A percentile compares a stretch with the other conserved stretches of the same genome.
Conservation (phyloP, 1,284 basidiomycete genomes). For the Singerocomus inundabilis region DNA sequence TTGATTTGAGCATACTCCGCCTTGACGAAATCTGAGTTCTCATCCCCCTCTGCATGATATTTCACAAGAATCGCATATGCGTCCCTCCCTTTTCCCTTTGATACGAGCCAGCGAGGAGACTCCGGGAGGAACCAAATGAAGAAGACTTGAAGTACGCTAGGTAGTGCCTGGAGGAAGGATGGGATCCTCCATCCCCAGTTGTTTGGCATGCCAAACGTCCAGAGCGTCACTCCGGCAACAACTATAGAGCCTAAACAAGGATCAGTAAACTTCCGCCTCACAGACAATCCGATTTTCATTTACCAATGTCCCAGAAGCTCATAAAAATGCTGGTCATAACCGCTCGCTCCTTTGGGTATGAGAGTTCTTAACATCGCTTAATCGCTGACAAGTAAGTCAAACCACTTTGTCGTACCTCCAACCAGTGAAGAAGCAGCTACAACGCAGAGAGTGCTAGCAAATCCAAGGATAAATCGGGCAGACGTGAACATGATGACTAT, state of each 20-base stretch:
- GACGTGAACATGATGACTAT: conserved; percentile 18
- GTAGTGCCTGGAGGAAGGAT: conserved; percentile 41
- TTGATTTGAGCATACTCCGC: too few relatives aligned
- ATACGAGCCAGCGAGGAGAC: conserved; percentile 61
- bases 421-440: conserved; percentile 16
- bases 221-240: conserved; percentile 2
- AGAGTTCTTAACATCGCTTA: too few relatives aligned
- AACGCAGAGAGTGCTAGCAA: conserved; percentile 9
- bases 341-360: conserved; percentile 24
- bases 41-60: too few relatives aligned
- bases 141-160: background rate
- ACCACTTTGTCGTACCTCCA: conserved; percentile 11
- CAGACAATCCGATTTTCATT: too few relatives aligned
- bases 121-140: too few relatives aligned
- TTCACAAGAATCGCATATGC: too few relatives aligned
- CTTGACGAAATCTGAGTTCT: too few relatives aligned
- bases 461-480: conserved; percentile 23
- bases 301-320: conserved; percentile 10
- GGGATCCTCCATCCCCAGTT: conserved; percentile 42
- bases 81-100: conserved; percentile 48
- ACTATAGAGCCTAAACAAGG: conserved; percentile 6
- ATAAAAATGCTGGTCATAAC: conserved; percentile 15
- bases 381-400: conserved; percentile 8
- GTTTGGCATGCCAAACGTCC: conserved; percentile 40
- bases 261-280: background rate